phyloP scores from a whole-genome alignment of 2,329 filamentous ascomycete species.

The Malbranchea zuffiana region DNA sequence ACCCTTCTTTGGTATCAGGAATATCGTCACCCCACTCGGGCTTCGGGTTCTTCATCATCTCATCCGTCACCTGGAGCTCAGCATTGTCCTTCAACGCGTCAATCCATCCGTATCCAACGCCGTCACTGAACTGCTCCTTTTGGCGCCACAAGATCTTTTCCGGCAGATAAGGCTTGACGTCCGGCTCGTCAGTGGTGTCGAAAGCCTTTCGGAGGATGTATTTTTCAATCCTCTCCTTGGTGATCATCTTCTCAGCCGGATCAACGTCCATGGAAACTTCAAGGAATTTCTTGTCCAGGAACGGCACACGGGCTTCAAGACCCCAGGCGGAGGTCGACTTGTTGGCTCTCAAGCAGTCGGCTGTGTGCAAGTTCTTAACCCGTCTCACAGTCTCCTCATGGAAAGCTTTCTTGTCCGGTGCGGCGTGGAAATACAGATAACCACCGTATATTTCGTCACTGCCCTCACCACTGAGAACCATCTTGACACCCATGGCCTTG shows the following conservation, averaged over 20 bases:
- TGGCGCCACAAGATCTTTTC: conserved; percentile 94
- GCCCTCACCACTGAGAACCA: conserved; percentile 94
- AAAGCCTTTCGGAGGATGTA: conserved; percentile 98
- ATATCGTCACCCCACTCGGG: conserved; percentile 88
- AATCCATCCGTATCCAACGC: conserved; percentile 98
- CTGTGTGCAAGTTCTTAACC: conserved; percentile 89
- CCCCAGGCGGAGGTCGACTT: conserved; percentile 98
- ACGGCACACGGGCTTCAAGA: conserved; percentile 92
- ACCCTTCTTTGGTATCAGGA: conserved; percentile 94
- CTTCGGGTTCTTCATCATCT: conserved; percentile 98
- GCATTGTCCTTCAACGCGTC: conserved; percentile 93
- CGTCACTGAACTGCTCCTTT: conserved; percentile 99
- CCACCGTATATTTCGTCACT: conserved; percentile 98
- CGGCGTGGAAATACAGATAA: conserved; percentile 96
- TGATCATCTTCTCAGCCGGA: conserved; percentile 92
- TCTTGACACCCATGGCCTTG: conserved; percentile 99
- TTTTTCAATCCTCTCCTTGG: conserved; percentile 80
- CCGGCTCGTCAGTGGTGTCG: conserved; percentile 79
- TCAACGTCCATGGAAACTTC: conserved; percentile 89
- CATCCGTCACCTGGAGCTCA: conserved; percentile 78
- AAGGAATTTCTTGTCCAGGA: conserved; percentile 95
- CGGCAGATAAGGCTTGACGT: conserved; percentile 74
- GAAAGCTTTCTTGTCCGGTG: conserved; percentile 82
- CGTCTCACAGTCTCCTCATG: conserved; percentile 89
- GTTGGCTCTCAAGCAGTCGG: conserved; percentile 97